Base-by-base conservation (phyloP, 305 asterid genomes). In the Striga hermonthica region DNA sequence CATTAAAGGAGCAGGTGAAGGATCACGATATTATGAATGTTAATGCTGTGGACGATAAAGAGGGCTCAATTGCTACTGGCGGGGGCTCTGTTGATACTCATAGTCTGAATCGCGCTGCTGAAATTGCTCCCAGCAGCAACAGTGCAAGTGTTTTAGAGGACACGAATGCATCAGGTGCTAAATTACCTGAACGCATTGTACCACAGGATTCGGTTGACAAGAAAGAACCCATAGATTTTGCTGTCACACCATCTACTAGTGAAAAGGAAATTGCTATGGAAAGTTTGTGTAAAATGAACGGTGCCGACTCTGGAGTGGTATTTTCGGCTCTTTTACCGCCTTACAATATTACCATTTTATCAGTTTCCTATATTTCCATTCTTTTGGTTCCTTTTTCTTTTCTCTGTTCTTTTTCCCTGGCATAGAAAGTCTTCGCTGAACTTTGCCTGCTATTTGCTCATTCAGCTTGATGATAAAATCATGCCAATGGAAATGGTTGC, bases 281-380 rank as follows among this genome's bases (percentile, higher is more conserved):
- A 71, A 79, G 64, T 15, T 34, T 12, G 14, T 28, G 69, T 82
- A 79, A 68, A 72, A 68, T 57, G 6, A 65, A 34, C 22, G 64
- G 59, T 45, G 43, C 58, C 49, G 78, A 39, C 55, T 60, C 76
- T 37, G 75, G 28, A 55, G 53, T 65, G 95, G 97, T 91, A 77
- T 57, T 56, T 56, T 67, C 66, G 64, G 38, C 69, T 41, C 9
- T 50, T 9, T 14, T 67, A 16, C 38, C 34, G 10, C 31, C 31
- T 22, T 22, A 22, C 31, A 22, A 22, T 22, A 22, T 22, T 22
- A 2, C 31, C 31, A 1, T 62, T 47, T 11, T 60, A 7, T 60
- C 31, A 47, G 41, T 10, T 38, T 41, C 3, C 54, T 10, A 5
- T 72, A 15, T 43, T 5, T 38, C 45, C 37, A 41, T 28, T 44